phyloP scores from a whole-genome alignment of 2,329 filamentous ascomycete species.

The Paecilomyces dactylethromorphus region DNA sequence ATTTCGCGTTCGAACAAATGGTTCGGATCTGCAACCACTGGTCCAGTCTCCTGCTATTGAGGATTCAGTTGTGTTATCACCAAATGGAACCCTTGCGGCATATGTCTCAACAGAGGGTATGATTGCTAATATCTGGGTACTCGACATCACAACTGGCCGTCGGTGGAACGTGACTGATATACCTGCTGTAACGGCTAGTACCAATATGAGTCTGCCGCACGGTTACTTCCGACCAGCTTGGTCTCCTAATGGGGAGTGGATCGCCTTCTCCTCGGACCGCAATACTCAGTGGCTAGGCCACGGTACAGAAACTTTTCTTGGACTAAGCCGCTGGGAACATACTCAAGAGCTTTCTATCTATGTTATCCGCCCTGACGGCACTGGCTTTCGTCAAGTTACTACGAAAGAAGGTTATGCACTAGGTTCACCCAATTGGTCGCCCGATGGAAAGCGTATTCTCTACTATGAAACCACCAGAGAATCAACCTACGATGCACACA shows the following conservation, averaged over 20 bases:
- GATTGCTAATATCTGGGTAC: conserved; percentile 36
- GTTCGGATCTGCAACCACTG: conserved; percentile 28
- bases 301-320: conserved; percentile 22
- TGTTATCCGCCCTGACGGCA: conserved; percentile 30
- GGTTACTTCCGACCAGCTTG: conserved; percentile 35
- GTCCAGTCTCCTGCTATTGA: conserved; percentile 30
- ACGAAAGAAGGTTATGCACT: conserved; percentile 28
- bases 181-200: conserved; percentile 6
- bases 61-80: conserved; percentile 31
- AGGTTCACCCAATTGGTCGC: conserved; percentile 34
- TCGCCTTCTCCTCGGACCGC: conserved; percentile 36
- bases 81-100: conserved; percentile 30
- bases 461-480: conserved; percentile 36
- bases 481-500: conserved; percentile 33
- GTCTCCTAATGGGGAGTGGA: conserved; percentile 37
- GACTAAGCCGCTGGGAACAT: conserved; percentile 30
- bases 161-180: conserved; percentile 30
- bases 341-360: conserved; percentile 38
- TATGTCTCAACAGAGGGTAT: conserved; percentile 36
- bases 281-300: conserved; percentile 39
- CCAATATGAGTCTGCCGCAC: conserved; percentile 17
- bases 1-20: conserved; percentile 31
- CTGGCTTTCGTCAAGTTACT: conserved; percentile 29
- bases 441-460: conserved; percentile 28
- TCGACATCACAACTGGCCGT: conserved; percentile 27